phyloP scores from a whole-genome alignment of 208 protist species.

The Acanthamoeba healyi region DNA sequence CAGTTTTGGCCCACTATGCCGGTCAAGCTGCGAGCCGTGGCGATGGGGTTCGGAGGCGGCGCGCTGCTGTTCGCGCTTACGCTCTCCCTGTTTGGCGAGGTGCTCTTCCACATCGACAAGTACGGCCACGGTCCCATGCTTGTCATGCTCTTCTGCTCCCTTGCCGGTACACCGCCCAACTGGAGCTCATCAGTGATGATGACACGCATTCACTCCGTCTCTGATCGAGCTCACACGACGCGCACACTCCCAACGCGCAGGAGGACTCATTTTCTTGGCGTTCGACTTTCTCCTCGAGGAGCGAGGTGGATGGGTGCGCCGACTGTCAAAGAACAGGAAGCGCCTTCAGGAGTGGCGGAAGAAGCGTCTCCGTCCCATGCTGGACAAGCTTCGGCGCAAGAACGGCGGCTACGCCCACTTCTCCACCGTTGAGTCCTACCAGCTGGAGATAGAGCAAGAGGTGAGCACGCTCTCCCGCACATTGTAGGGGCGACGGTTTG shows the following conservation, averaged over 20 bases:
- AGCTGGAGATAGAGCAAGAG: background rate
- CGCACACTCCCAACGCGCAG: too few relatives aligned
- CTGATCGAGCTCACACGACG: too few relatives aligned
- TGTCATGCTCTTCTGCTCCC: slow-evolving; percentile 15
- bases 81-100: background rate
- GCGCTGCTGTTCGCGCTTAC: background rate
- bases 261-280: background rate
- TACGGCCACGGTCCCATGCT: slow-evolving; percentile 8
- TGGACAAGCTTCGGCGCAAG: background rate
- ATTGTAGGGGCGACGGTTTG: too few relatives aligned
- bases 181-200: too few relatives aligned
- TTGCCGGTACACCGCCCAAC: background rate
- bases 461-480: background rate
- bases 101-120: background rate
- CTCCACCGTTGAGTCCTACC: background rate
- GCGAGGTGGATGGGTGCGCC: slow-evolving; percentile 25
- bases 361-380: background rate
- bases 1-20: background rate
- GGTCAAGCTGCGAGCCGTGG: background rate
- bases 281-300: background rate
- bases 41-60: background rate
- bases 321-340: background rate
- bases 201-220: too few relatives aligned
- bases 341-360: background rate
- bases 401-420: background rate